Base-by-base conservation (phyloP, 176 grass and related monocot genomes). In the Luzula sylvatica region DNA sequence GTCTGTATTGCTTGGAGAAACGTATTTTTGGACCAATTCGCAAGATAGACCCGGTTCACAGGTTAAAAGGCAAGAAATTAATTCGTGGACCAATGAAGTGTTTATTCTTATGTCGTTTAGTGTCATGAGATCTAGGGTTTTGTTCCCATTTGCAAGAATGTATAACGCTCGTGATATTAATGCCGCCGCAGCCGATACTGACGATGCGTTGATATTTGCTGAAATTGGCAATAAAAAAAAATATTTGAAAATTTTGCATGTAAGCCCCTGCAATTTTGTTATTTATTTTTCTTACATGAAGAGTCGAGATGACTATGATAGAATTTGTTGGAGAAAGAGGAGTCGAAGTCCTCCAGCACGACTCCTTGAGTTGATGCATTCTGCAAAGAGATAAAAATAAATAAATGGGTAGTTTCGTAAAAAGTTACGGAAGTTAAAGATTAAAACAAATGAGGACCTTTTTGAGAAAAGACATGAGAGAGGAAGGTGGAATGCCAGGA, bases 401-500 rank as follows among this genome's bases (percentile, higher is more conserved):
- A 35, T 9, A 35, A 35, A 46, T 16, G 15, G 44, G 16, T 32
- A 73, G 9, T 62, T 29, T 19, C 5, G 72, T 69, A 51, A 79
- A 44, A 79, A 40, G 38, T 62, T 35, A 55, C 13, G 20, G 55
- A 47, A 20, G 35, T 44, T 1, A 56, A 53, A 58, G 48, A 54
- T 2, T 38, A 58, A 47, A 70, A 48, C 52, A 72, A 50, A 56
- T 16, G 20, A 45, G 15, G 67, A 98, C 92, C 92, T 86, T 98
- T 66, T 81, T 82, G 21, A 89, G 47, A 66, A 98, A 90, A 3
- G 92, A 23, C 75, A 83, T 83, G 47, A 98, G 58, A 55, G 92
- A 98, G 56, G 92, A 90, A 74, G 92, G 92, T 52, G 92, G 92
- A 39, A 98, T 67, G 65, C 85, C 92, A 75, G 85, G 92, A 79